Conservation (phyloP, 2,329 filamentous ascomycete genomes). For the Fusarium sp. region DNA sequence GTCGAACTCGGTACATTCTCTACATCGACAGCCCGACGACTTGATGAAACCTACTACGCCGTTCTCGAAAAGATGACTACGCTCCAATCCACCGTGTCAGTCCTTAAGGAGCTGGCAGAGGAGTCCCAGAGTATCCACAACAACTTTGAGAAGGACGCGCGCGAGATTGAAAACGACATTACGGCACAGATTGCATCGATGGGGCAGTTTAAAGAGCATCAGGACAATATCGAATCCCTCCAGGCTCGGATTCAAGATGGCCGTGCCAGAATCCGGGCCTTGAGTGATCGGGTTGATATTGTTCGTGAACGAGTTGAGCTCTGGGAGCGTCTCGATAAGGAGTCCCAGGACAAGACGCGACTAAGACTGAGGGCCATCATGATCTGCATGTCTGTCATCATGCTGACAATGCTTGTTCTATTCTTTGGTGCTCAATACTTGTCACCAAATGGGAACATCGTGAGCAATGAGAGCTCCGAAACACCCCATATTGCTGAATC, state of each 20-base stretch:
- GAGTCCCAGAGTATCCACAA: constrained; percentile 69
- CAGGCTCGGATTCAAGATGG: constrained; percentile 71
- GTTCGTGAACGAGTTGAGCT: constrained; percentile 74
- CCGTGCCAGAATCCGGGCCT: constrained; percentile 67
- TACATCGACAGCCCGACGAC: constrained; percentile 70
- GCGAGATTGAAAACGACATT: constrained; percentile 70
- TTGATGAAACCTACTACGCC: constrained; percentile 81
- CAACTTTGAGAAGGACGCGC: constrained; percentile 70
- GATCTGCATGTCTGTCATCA: constrained; percentile 65
- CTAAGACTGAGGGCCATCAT: constrained; percentile 72
- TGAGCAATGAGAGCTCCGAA: constrained; percentile 15
- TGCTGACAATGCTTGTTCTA: constrained; percentile 62
- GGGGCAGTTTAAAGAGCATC: constrained; percentile 73
- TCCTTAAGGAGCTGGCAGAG: constrained; percentile 75
- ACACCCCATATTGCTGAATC: constrained; percentile 37
- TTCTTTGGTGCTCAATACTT: constrained; percentile 49
- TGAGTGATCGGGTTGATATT: constrained; percentile 73
- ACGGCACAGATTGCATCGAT: constrained; percentile 70
- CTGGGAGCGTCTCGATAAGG: constrained; percentile 75
- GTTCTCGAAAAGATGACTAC: constrained; percentile 76
- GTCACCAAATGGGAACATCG: constrained; percentile 21
- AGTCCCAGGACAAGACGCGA: constrained; percentile 77
- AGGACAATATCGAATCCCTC: constrained; percentile 71
- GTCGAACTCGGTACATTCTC: constrained; percentile 70
- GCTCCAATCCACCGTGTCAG: constrained; percentile 73